Conservation (phyloP, 345 rosid genomes). For the Arabidopsis thaliana region TAIR10.1 NC_003076.8:15269501-15270000, state of each 20-base stretch:
- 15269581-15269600: neutral
- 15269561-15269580: neutral
- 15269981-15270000: neutral
- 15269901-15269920: constrained; percentile 52
- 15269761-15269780: neutral
- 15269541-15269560: neutral
- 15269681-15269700: neutral
- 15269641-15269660: constrained; percentile 7
- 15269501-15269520: neutral
- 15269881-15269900: neutral
- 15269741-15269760: neutral
- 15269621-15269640: neutral
- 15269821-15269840: neutral
- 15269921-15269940: constrained; percentile 97
- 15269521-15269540: neutral
- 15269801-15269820: neutral
- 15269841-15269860: neutral
- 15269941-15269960: constrained; percentile 95
- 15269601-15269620: neutral
- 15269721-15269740: neutral
- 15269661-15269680: neutral
- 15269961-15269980: neutral
- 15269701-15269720: neutral
- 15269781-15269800: neutral
- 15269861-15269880: neutral